Percentiles rank a stretch among this genome's conserved stretches.
These are phyloP conservation scores for Metschnikowia chrysomelidarum DNA, from an alignment of 805 yeast genomes.

Conservation along the genomic window DNA sequence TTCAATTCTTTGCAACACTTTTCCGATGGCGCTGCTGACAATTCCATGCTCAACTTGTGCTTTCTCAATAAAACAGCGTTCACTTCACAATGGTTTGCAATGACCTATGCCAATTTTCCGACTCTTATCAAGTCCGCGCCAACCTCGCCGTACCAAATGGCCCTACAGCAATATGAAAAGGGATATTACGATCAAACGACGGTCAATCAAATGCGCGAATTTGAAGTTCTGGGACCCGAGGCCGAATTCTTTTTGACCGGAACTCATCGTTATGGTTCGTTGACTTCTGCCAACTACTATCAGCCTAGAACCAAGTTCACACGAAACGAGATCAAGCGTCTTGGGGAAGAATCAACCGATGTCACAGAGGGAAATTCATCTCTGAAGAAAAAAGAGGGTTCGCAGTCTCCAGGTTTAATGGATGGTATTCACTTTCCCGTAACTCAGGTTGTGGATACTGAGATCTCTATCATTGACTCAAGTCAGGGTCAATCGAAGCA, in stretches of 20 bases:
- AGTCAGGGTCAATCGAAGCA: conserved; percentile 6
- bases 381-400: neutral
- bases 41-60: conserved; percentile 35
- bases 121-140: conserved; percentile 82
- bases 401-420: conserved; percentile 27
- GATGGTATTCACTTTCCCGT: conserved; percentile 37
- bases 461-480: conserved; percentile 8
- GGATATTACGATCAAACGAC: conserved; percentile 13
- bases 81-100: conserved; percentile 78
- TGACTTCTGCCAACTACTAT: conserved; percentile 30
- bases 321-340: conserved; percentile 18
- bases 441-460: conserved; percentile 3
- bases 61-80: conserved; percentile 67
- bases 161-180: conserved; percentile 27
- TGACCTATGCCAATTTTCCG: conserved; percentile 76
- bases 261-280: conserved; percentile 31
- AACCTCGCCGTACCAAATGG: conserved; percentile 55
- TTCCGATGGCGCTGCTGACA: conserved; percentile 17
- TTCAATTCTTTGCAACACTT: conserved; percentile 30
- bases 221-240: conserved; percentile 11
- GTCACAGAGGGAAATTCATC: conserved; percentile 2
- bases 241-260: conserved; percentile 35
- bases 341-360: conserved; percentile 22
- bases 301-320: conserved; percentile 36
- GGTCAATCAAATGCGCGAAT: conserved; percentile 16